Evolutionary conservation across 352 stramenopile genomes (phyloP).

Genomic region (Phytophthora pluvialis): DNA sequence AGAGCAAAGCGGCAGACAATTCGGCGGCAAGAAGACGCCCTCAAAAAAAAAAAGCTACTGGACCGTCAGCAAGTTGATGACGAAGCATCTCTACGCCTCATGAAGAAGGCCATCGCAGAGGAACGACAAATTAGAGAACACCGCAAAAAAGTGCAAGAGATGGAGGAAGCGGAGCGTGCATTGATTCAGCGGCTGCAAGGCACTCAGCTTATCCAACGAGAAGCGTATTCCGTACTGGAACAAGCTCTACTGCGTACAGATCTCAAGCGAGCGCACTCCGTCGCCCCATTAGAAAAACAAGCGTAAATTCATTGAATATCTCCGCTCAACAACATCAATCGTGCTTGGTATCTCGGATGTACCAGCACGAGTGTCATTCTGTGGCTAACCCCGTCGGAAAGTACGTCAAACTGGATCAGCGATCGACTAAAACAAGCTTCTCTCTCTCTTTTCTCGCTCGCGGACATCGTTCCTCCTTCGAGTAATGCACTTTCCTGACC

Average conservation of each 20-base stretch:
- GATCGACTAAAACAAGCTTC: no score
- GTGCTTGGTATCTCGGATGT: no score
- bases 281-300: slow-evolving; percentile 23
- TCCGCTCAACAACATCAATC: no score
- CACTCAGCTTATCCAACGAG: slow-evolving; percentile 74
- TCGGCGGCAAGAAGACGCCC: slow-evolving; percentile 60
- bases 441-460: no score
- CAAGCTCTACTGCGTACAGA: slow-evolving; percentile 62
- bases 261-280: slow-evolving; percentile 35
- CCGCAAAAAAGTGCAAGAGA: slow-evolving; percentile 57
- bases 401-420: no score
- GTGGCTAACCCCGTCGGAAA: no score
- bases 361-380: no score
- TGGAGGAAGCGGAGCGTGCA: slow-evolving; percentile 69
- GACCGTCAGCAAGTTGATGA: slow-evolving; percentile 60
- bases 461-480: no score
- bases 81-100: slow-evolving; percentile 51
- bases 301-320: slow-evolving; percentile 32
- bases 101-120: slow-evolving; percentile 73
- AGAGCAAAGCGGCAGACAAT: slow-evolving; percentile 63
- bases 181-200: slow-evolving; percentile 74
- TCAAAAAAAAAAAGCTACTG: slow-evolving; percentile 55
- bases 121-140: slow-evolving; percentile 67
- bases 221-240: slow-evolving; percentile 77
- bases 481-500: no score